Conservation (phyloP, 2,329 filamentous ascomycete species). For the Fusarium devonianum region DNA sequence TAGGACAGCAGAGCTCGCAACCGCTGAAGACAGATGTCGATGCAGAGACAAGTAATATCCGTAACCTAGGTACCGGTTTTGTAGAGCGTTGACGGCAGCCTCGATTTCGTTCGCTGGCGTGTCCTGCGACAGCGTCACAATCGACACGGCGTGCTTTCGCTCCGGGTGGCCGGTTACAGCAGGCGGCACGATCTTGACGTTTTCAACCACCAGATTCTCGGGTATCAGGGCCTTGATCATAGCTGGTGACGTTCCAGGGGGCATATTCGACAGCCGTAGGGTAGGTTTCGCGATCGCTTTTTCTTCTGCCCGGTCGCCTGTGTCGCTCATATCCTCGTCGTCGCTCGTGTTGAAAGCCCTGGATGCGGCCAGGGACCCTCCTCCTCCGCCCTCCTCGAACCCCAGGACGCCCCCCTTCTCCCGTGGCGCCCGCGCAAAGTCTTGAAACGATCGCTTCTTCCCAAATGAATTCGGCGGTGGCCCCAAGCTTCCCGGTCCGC, state of each 20-base stretch:
- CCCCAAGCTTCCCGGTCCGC: constrained; percentile 69
- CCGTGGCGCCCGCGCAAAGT: constrained; percentile 49
- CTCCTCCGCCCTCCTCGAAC: constrained; percentile 45
- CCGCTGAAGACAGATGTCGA: constrained; percentile 80
- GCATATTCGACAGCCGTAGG: constrained; percentile 66
- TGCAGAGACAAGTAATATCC: constrained; percentile 84
- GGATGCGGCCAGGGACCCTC: constrained; percentile 64
- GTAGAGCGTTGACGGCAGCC: constrained; percentile 75
- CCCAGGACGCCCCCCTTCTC: constrained; percentile 45
- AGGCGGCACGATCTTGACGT: constrained; percentile 73
- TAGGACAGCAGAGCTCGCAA: constrained; percentile 54
- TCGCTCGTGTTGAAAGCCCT: constrained; percentile 76
- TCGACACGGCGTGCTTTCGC: constrained; percentile 76
- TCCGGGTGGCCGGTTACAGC: constrained; percentile 62
- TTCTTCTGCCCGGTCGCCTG: constrained; percentile 57
- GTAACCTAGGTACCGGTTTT: constrained; percentile 85
- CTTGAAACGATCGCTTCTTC: constrained; percentile 61
- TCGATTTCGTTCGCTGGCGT: constrained; percentile 87
- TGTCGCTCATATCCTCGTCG: constrained; percentile 59
- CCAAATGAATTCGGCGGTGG: constrained; percentile 57
- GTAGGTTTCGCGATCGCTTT: constrained; percentile 69
- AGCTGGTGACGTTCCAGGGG: constrained; percentile 65
- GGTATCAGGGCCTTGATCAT: constrained; percentile 67
- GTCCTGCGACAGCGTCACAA: constrained; percentile 81
- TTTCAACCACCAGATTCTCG: constrained; percentile 70